A percentile compares a stretch with the other conserved stretches of the same genome.
phyloP scores from a whole-genome alignment of 2,329 filamentous ascomycete genomes.

The Phialemonium atrogriseum region DNA sequence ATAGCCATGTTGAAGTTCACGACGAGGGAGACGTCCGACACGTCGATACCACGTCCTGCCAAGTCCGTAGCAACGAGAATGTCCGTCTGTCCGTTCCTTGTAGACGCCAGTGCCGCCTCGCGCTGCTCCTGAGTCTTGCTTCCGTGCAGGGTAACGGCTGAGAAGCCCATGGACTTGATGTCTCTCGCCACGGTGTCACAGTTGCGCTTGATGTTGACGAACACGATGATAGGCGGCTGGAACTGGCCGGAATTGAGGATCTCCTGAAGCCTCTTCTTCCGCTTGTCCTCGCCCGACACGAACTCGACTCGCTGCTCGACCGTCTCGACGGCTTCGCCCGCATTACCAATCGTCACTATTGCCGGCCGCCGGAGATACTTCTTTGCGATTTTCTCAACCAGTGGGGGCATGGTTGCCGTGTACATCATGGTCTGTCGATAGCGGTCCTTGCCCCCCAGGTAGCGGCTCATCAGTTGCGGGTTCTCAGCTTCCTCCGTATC shows the following conservation, averaged over 20 bases:
- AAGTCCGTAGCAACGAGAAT: slow-evolving; percentile 94
- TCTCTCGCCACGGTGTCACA: slow-evolving; percentile 92
- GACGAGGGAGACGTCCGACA: slow-evolving; percentile 85
- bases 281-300: slow-evolving; percentile 81
- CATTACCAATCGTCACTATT: slow-evolving; percentile 89
- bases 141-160: slow-evolving; percentile 82
- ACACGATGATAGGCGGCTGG: slow-evolving; percentile 88
- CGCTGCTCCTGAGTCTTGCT: slow-evolving; percentile 97
- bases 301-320: slow-evolving; percentile 97
- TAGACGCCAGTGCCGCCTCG: slow-evolving; percentile 80
- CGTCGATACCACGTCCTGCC: slow-evolving; percentile 95
- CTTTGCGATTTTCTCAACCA: slow-evolving; percentile 91
- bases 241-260: slow-evolving; percentile 78
- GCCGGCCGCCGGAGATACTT: slow-evolving; percentile 92
- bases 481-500: slow-evolving; percentile 90
- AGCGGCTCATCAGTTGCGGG: slow-evolving; percentile 71
- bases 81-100: slow-evolving; percentile 72
- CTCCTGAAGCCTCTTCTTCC: slow-evolving; percentile 91
- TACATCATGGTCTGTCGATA: slow-evolving; percentile 99
- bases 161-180: slow-evolving; percentile 90
- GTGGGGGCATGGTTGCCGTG: slow-evolving; percentile 92
- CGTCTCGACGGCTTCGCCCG: slow-evolving; percentile 92
- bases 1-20: slow-evolving; percentile 99
- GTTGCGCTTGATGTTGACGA: slow-evolving; percentile 99
- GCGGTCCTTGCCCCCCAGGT: slow-evolving; percentile 64